These are phyloP conservation scores for Kalmanozyma brasiliensis DNA, from an alignment of 1,284 basidiomycete genomes.

Conservation along the genomic window DNA sequence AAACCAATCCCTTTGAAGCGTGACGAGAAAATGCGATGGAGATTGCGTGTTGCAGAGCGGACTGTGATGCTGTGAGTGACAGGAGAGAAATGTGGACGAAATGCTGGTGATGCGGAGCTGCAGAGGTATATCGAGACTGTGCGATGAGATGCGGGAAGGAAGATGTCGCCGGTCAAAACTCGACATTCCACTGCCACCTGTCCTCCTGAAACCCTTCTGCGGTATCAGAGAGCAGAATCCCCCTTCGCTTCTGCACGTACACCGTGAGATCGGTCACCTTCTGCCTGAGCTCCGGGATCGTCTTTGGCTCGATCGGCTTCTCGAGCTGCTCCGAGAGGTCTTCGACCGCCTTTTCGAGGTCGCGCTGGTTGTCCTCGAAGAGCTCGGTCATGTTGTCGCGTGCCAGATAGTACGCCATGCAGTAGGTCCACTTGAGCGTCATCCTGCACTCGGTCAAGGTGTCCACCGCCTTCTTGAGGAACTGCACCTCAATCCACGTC, in stretches of 20 bases:
- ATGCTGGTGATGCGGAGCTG: not conserved
- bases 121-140: not conserved
- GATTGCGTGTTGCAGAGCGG: slow-evolving; percentile 8
- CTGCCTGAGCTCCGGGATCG: slow-evolving; percentile 83
- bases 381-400: slow-evolving; percentile 92
- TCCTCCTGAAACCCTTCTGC: slow-evolving; percentile 88
- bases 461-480: slow-evolving; percentile 96
- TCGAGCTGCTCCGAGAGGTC: slow-evolving; percentile 92
- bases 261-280: slow-evolving; percentile 83
- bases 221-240: slow-evolving; percentile 93
- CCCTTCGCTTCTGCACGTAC: slow-evolving; percentile 95
- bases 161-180: slow-evolving; percentile 20
- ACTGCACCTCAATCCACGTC: slow-evolving; percentile 99
- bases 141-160: not conserved
- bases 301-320: slow-evolving; percentile 85
- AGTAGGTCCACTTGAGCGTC: slow-evolving; percentile 99
- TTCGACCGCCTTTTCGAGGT: slow-evolving; percentile 93
- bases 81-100: not conserved
- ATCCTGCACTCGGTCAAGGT: slow-evolving; percentile 83
- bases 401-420: slow-evolving; percentile 94
- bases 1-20: no score
- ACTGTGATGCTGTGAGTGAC: not conserved
- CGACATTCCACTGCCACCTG: slow-evolving; percentile 70
- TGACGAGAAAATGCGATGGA: slow-evolving; percentile 5
- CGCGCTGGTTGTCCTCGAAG: slow-evolving; percentile 97